Evolutionary conservation across 2,329 filamentous ascomycete genomes (phyloP).

Genomic region (Delphinella strobiligena): DNA sequence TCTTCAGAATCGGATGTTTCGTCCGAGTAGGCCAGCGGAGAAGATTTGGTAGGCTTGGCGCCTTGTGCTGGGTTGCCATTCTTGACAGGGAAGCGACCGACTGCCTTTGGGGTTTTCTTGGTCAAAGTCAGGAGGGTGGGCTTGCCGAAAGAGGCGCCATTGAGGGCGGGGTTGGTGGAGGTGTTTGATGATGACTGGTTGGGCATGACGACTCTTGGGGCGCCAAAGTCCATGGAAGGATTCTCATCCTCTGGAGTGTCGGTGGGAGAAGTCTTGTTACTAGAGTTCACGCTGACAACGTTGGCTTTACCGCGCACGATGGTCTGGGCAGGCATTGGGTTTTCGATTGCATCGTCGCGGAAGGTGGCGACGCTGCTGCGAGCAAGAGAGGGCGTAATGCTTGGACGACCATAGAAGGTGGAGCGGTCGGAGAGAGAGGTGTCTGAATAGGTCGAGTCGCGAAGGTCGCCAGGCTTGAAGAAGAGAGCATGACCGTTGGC

Average conservation of each 20-base stretch:
- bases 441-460: constrained; percentile 81
- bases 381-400: constrained; percentile 37
- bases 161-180: constrained; percentile 19
- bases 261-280: constrained; percentile 27
- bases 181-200: constrained; percentile 16
- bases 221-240: constrained; percentile 29
- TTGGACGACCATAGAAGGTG: constrained; percentile 30
- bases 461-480: constrained; percentile 81
- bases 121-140: constrained; percentile 35
- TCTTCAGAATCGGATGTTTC: neutral
- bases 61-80: constrained; percentile 2
- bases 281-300: constrained; percentile 82
- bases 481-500: constrained; percentile 63
- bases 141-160: constrained; percentile 28
- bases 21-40: constrained; percentile 1
- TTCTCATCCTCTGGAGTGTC: constrained; percentile 34
- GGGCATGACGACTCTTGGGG: constrained; percentile 28
- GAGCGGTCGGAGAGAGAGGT: constrained; percentile 44
- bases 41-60: constrained; percentile 15
- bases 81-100: constrained; percentile 19
- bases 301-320: constrained; percentile 80
- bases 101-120: constrained; percentile 21
- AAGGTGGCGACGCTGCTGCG: constrained; percentile 68
- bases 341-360: constrained; percentile 78
- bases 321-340: constrained; percentile 66